Conservation (phyloP, 768 basidiomycete species). For the Infundibulicybe gibba region DNA sequence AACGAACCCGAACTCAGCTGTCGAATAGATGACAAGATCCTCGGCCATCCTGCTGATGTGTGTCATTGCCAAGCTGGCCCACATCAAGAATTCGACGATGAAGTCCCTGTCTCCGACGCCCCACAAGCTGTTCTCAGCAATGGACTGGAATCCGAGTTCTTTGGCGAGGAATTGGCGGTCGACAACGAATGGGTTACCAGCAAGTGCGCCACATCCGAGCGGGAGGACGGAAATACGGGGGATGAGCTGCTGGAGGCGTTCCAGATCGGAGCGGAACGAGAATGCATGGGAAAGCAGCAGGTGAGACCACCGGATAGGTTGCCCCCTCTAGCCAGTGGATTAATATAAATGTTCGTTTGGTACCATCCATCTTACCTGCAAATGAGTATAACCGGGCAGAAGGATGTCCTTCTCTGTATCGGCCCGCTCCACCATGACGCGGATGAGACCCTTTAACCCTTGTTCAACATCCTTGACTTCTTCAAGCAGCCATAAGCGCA, state of each 20-base stretch:
- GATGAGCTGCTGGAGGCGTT: conserved; percentile 76
- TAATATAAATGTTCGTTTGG: not conserved
- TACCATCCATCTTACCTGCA: conserved; percentile 62
- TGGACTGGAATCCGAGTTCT: conserved; percentile 83
- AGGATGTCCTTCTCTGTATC: conserved; percentile 90
- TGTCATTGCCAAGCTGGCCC: conserved; percentile 87
- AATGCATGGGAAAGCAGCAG: conserved; percentile 93
- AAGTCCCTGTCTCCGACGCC: conserved; percentile 97
- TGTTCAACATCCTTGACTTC: conserved; percentile 66
- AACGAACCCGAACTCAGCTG: conserved; percentile 96
- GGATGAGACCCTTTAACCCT: conserved; percentile 73
- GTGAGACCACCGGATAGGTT: conserved; percentile 99
- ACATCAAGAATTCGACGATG: conserved; percentile 96
- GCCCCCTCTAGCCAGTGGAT: conserved; percentile 68
- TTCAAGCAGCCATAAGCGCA: conserved; percentile 92
- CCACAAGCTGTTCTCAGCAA: conserved; percentile 96
- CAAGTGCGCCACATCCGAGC: conserved; percentile 90
- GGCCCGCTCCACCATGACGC: conserved; percentile 88
- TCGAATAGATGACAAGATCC: conserved; percentile 95
- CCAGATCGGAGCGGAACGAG: conserved; percentile 87
- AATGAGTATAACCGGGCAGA: conserved; percentile 95
- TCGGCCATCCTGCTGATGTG: conserved; percentile 95
- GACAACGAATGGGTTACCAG: conserved; percentile 93
- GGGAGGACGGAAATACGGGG: conserved; percentile 93
- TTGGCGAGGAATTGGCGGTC: conserved; percentile 90